Evolutionary conservation across 2,329 filamentous ascomycete genomes (phyloP), one percentile per base, ranked within the genome.

Genomic region (Salinomyces thailandicus): DNA sequence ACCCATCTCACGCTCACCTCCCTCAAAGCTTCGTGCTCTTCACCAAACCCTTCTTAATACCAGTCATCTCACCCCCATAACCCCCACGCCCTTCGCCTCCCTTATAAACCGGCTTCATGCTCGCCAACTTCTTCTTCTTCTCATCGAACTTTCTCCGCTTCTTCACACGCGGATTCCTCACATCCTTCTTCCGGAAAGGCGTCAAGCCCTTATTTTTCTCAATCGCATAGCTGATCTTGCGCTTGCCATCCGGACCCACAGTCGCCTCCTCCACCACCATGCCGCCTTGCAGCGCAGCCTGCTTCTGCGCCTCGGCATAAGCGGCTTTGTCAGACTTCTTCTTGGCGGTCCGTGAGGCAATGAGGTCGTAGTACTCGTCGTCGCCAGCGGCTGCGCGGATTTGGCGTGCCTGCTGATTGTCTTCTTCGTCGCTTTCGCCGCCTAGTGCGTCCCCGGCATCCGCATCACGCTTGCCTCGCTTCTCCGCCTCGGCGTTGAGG

Each of bases 191-290:
- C 46, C 89, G 73, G 62, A 82, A 81, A 31, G 87, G 85, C 41
- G 85, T 79, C 45, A 98, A 67, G 19, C 91, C 91, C 73, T 95
- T 95, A 66, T 98, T 98, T 76, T 96, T 95, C 66, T 87, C 77
- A 55, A 98, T 98, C 49, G 79, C 75, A 63, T 95, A 96, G 13
- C 77, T 84, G 59, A 98, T 93, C 62, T 85, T 85, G 42, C 93
- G 72, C 67, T 95, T 93, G 42, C 87, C 89, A 52, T 94, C 86
- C 39, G 77, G 68, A 28, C 82, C 85, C 29, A 93, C 60, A 51
- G 73, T 70, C 54, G 83, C 80, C 42, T 76, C 69, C 49, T 79
- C 72, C 1, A 81, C 68, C 2, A 81, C 80, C 39, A 71, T 72
- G 13, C 68, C 75, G 15, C 73, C 73, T 47, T 71, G 62, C 33